These are phyloP conservation scores for Abelmoschus esculentus DNA, from an alignment of 345 rosid genomes.

Conservation along the genomic window DNA sequence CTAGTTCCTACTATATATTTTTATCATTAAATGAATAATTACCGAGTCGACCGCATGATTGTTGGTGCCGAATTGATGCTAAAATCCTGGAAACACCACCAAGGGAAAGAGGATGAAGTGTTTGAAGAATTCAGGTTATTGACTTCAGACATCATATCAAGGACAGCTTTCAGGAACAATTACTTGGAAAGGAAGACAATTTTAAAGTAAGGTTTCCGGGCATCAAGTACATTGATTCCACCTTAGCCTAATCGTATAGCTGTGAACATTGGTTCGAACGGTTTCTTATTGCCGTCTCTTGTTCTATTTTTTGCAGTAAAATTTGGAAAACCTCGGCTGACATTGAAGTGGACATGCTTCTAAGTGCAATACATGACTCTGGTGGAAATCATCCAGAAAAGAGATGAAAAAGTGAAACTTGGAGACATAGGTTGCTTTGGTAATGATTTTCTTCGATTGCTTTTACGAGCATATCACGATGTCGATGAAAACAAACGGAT, in stretches of 20 bases:
- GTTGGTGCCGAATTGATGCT: not conserved
- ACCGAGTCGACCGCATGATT: not conserved
- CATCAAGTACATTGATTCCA: not conserved
- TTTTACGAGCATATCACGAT: not conserved
- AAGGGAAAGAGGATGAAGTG: not conserved
- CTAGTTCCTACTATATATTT: no score
- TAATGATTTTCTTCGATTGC: not conserved
- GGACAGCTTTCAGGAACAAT: not conserved
- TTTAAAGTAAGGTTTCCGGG: not conserved
- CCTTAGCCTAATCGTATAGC: not conserved
- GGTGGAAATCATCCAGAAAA: not conserved
- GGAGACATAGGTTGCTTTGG: not conserved
- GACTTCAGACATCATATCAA: not conserved
- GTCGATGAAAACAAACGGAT: not conserved
- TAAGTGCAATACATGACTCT: not conserved
- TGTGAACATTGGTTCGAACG: not conserved
- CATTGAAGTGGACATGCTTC: not conserved
- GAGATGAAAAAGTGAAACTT: not conserved
- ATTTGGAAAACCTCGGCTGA: not conserved
- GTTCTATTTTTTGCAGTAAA: not conserved
- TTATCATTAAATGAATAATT: not conserved
- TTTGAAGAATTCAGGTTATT: not conserved
- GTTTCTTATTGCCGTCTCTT: not conserved
- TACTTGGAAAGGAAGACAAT: not conserved
- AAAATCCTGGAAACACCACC: not conserved